Evolutionary conservation across 495 filamentous ascomycete genomes (phyloP).

Genomic region (Apodospora peruviana): DNA sequence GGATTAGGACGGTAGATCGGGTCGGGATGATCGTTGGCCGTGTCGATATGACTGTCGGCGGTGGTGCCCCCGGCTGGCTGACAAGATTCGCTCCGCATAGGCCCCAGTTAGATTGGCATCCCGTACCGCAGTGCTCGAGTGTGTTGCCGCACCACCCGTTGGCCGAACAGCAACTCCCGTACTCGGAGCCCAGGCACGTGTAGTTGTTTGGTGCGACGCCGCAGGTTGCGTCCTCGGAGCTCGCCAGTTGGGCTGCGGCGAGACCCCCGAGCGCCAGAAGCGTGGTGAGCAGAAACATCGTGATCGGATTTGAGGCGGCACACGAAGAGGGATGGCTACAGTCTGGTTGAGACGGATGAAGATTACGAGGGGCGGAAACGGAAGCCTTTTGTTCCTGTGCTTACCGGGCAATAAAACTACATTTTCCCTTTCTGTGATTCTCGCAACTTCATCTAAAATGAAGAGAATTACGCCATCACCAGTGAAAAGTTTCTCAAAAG

Average conservation of each 20-base stretch:
- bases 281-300: not conserved
- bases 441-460: too few relatives aligned
- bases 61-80: too few relatives aligned
- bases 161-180: not conserved
- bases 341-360: not conserved
- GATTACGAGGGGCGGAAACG: not conserved
- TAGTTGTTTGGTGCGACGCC: not conserved
- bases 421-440: too few relatives aligned
- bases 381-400: too few relatives aligned
- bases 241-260: not conserved
- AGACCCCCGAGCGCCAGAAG: not conserved
- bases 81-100: conserved; percentile 14
- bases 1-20: not conserved
- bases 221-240: not conserved
- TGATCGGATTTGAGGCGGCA: not conserved
- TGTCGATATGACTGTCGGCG: too few relatives aligned
- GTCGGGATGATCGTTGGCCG: not conserved
- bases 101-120: conserved; percentile 29
- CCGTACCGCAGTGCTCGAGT: not conserved
- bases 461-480: too few relatives aligned
- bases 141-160: not conserved
- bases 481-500: too few relatives aligned
- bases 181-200: not conserved
- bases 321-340: not conserved
- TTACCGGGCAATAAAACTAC: too few relatives aligned